A percentile compares a stretch with the other conserved stretches of the same genome.
These are phyloP conservation scores for Byssothecium circinans DNA, from an alignment of 2,329 filamentous ascomycete species.

Conservation along the genomic window DNA sequence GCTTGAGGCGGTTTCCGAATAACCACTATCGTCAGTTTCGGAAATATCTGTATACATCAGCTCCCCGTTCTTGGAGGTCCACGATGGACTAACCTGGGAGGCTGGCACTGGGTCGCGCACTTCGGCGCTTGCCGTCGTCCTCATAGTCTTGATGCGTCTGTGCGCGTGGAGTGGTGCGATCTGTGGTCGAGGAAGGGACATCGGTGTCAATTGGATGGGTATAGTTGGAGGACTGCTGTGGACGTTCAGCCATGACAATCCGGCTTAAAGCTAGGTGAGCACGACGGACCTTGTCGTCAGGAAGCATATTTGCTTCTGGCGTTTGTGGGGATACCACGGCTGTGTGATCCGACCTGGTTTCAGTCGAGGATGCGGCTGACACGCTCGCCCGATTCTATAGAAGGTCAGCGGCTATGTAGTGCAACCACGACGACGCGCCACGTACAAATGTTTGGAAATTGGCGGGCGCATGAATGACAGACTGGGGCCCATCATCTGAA, in stretches of 20 bases:
- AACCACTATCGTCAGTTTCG: conserved; percentile 46
- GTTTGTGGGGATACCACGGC: conserved; percentile 42
- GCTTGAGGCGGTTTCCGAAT: conserved; percentile 31
- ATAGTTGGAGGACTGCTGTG: conserved; percentile 48
- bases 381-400: conserved; percentile 33
- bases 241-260: conserved; percentile 28
- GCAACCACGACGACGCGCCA: conserved; percentile 25
- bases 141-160: conserved; percentile 79
- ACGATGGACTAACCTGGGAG: conserved; percentile 66
- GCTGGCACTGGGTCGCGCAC: conserved; percentile 65
- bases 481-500: conserved; percentile 76
- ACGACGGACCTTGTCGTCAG: conserved; percentile 40
- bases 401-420: conserved; percentile 34
- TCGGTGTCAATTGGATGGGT: conserved; percentile 77
- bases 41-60: conserved; percentile 48
- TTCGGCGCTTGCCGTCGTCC: conserved; percentile 54
- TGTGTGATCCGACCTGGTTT: conserved; percentile 39
- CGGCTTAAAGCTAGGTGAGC: conserved; percentile 24
- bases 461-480: conserved; percentile 87
- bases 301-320: conserved; percentile 43
- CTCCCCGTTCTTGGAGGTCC: background rate
- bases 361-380: conserved; percentile 28
- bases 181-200: conserved; percentile 56
- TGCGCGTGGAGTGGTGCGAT: conserved; percentile 77
- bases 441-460: conserved; percentile 78